phyloP scores from a whole-genome alignment of 1,284 basidiomycete species.

The Sparassis latifolia region DNA sequence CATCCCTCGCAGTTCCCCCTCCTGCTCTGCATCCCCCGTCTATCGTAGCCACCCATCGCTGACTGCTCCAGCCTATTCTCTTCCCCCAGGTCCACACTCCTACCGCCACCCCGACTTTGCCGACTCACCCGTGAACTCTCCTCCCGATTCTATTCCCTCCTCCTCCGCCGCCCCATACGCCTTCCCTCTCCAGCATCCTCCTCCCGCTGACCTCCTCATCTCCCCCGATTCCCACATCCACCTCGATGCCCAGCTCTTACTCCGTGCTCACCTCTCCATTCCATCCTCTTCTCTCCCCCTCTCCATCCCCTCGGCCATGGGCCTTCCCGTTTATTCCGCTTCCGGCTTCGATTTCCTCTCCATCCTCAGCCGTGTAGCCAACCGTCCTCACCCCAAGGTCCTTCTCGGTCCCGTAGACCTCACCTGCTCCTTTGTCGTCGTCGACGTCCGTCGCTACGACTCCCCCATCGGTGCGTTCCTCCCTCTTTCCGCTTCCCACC shows the following conservation, averaged over 20 bases:
- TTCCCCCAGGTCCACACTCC: neutral
- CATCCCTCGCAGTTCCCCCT: constrained; percentile 1
- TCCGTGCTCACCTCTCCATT: constrained; percentile 4
- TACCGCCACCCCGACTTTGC: neutral
- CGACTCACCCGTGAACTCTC: constrained; percentile 1
- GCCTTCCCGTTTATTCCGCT: constrained; percentile 62
- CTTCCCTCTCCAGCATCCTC: constrained; percentile 3
- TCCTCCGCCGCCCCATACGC: constrained; percentile 4
- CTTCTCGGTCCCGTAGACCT: constrained; percentile 87
- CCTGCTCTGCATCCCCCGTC: neutral
- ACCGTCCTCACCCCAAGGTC: constrained; percentile 71
- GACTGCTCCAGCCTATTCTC: neutral
- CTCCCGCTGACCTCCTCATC: neutral
- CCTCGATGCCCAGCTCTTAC: neutral
- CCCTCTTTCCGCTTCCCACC: neutral
- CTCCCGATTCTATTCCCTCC: constrained; percentile 5
- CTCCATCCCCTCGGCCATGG: constrained; percentile 22
- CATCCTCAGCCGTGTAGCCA: constrained; percentile 73
- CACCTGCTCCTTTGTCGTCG: constrained; percentile 85
- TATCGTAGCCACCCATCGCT: neutral
- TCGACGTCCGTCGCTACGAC: constrained; percentile 77
- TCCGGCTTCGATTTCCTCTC: constrained; percentile 89
- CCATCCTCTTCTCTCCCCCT: constrained; percentile 1
- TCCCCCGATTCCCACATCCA: neutral
- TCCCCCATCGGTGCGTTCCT: constrained; percentile 49